Evolutionary conservation across 495 filamentous ascomycete species (phyloP).

Genomic region (Podospora sp.): DNA sequence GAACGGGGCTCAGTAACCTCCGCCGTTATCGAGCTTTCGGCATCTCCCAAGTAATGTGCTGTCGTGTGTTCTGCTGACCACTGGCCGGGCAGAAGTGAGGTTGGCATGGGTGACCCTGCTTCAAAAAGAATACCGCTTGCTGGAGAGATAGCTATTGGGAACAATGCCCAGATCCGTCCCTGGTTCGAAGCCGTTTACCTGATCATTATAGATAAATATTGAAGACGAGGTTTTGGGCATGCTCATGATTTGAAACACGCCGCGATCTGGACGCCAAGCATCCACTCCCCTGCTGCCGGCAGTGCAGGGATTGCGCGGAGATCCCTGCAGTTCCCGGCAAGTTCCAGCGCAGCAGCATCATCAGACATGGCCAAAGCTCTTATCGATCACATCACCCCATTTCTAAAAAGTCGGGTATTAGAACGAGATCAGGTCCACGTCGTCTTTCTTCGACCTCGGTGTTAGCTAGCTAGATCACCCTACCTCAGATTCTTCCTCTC

Average conservation of each 20-base stretch:
- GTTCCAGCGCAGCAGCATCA: background rate
- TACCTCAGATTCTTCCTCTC: background rate
- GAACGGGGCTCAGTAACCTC: no score
- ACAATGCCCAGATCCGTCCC: no score
- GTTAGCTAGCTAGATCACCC: background rate
- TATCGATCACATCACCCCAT: constrained; percentile 37
- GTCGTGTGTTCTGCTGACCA: no score
- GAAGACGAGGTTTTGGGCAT: background rate
- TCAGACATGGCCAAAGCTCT: constrained; percentile 24
- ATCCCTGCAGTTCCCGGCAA: background rate
- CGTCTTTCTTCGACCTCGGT: background rate
- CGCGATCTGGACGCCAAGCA: constrained; percentile 6
- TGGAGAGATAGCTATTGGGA: no score
- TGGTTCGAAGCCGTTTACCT: background rate
- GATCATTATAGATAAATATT: background rate
- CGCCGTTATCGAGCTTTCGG: no score
- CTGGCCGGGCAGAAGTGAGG: no score
- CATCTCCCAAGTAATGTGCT: no score
- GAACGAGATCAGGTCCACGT: constrained; percentile 10
- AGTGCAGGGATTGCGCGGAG: background rate
- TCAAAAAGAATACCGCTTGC: no score
- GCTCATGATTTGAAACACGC: background rate
- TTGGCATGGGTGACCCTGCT: no score
- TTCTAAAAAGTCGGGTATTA: constrained; percentile 12
- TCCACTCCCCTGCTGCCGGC: background rate